Conservation (phyloP, 352 stramenopile species). For the Discostella stelligera region DNA sequence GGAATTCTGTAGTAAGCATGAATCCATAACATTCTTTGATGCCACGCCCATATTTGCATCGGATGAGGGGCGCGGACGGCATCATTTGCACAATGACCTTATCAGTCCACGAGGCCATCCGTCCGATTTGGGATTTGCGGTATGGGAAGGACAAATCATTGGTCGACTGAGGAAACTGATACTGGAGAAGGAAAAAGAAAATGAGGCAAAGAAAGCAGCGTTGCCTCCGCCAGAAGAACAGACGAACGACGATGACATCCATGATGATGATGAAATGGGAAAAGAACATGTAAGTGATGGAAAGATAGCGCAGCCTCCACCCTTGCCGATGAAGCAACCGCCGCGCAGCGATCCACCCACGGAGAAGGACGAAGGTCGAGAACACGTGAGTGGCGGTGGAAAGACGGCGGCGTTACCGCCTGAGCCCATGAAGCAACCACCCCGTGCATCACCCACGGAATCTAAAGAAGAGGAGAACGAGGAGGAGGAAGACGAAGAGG, state of each 20-base stretch:
- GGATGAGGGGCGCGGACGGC: slow-evolving; percentile 34
- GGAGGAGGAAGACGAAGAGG: slow-evolving; percentile 14
- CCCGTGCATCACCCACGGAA: neutral
- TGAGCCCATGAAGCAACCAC: slow-evolving; percentile 9
- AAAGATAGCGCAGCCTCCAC: slow-evolving; percentile 16
- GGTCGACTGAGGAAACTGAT: slow-evolving; percentile 28
- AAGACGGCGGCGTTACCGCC: slow-evolving; percentile 18
- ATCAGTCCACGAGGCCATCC: slow-evolving; percentile 66
- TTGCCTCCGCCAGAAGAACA: neutral
- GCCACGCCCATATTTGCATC: slow-evolving; percentile 58
- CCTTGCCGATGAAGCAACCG: slow-evolving; percentile 4
- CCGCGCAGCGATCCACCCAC: neutral
- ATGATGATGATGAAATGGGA: neutral
- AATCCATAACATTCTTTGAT: slow-evolving; percentile 74
- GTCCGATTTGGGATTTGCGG: slow-evolving; percentile 48
- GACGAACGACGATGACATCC: neutral
- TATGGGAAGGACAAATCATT: slow-evolving; percentile 54
- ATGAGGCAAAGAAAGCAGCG: slow-evolving; percentile 3
- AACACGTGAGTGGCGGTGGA: slow-evolving; percentile 41
- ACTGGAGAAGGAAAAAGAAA: slow-evolving; percentile 8
- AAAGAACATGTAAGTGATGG: slow-evolving; percentile 12
- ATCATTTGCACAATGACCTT: slow-evolving; percentile 55
- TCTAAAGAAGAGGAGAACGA: slow-evolving; percentile 8
- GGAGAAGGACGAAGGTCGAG: slow-evolving; percentile 14
- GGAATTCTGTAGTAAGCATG: slow-evolving; percentile 60